Evolutionary conservation across 176 grass and related monocot genomes (phyloP).

Genomic region (Eleusine indica): DNA sequence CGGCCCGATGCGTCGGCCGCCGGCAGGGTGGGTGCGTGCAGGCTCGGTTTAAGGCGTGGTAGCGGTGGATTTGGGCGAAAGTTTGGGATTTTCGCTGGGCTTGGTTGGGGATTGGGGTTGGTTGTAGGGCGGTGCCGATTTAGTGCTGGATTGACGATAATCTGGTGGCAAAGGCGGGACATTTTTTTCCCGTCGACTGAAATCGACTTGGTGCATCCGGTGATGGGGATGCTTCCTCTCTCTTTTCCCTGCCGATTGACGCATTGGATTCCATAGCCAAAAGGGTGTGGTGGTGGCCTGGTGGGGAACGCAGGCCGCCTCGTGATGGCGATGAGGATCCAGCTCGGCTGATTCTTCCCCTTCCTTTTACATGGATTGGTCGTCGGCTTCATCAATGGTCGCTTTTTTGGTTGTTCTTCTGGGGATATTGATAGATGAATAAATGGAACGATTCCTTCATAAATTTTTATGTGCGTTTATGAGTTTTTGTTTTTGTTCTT

Average conservation of each 20-base stretch:
- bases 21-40: not conserved
- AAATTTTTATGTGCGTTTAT: not conserved
- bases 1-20: conserved; percentile 13
- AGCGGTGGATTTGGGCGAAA: conserved; percentile 31
- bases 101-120: not conserved
- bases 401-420: not conserved
- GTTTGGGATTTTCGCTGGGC: not conserved
- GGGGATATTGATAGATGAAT: not conserved
- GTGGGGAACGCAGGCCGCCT: conserved; percentile 15
- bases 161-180: conserved; percentile 33
- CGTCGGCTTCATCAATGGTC: not conserved
- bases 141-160: conserved; percentile 31
- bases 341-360: conserved; percentile 20
- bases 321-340: conserved; percentile 40
- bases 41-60: not conserved
- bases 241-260: conserved; percentile 19
- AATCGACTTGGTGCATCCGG: conserved; percentile 40
- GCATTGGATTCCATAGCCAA: conserved; percentile 50
- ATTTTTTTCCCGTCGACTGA: conserved; percentile 32
- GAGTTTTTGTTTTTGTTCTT: not conserved
- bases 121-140: conserved; percentile 21
- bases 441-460: not conserved
- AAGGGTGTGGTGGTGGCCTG: conserved; percentile 36
- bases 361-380: conserved; percentile 13
- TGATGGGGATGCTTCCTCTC: conserved; percentile 47